phyloP scores from a whole-genome alignment of 2,329 filamentous ascomycete genomes.

The Laburnicola sp. region DNA sequence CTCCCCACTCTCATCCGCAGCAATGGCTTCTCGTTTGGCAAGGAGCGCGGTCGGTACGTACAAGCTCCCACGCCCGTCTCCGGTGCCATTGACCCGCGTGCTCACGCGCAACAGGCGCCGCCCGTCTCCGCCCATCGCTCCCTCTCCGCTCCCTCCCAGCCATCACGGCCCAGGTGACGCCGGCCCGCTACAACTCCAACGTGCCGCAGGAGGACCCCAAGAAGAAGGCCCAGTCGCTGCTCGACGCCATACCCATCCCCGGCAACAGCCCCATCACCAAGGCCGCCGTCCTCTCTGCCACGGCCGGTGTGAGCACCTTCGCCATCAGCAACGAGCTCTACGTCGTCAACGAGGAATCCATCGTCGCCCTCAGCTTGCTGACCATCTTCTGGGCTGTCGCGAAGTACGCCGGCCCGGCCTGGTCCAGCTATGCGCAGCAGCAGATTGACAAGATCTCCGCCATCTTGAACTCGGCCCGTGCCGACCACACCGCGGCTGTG shows the following conservation, averaged over 20 bases:
- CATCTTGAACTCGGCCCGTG: constrained; percentile 91
- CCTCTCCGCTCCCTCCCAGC: constrained; percentile 75
- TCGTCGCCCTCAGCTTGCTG: constrained; percentile 89
- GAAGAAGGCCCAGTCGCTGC: constrained; percentile 93
- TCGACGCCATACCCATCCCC: constrained; percentile 89
- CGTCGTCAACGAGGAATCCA: constrained; percentile 98
- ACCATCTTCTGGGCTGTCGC: constrained; percentile 90
- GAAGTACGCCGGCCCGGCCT: constrained; percentile 90
- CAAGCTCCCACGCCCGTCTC: constrained; percentile 21
- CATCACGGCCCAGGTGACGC: constrained; percentile 68
- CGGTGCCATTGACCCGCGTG: constrained; percentile 47
- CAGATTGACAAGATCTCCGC: constrained; percentile 92
- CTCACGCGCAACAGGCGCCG: constrained; percentile 68
- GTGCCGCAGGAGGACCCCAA: constrained; percentile 87
- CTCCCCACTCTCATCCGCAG: constrained; percentile 54
- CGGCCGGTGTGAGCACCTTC: constrained; percentile 86
- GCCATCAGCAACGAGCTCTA: constrained; percentile 99
- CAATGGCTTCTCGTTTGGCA: constrained; percentile 98
- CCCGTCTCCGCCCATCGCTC: constrained; percentile 78
- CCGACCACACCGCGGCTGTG: constrained; percentile 93
- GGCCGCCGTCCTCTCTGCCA: constrained; percentile 93
- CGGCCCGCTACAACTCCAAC: constrained; percentile 72
- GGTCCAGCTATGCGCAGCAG: constrained; percentile 86
- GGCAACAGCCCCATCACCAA: constrained; percentile 93
- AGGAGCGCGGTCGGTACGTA: constrained; percentile 91